phyloP scores from a whole-genome alignment of 306 rosid genomes.

The Geum urbanum region DNA sequence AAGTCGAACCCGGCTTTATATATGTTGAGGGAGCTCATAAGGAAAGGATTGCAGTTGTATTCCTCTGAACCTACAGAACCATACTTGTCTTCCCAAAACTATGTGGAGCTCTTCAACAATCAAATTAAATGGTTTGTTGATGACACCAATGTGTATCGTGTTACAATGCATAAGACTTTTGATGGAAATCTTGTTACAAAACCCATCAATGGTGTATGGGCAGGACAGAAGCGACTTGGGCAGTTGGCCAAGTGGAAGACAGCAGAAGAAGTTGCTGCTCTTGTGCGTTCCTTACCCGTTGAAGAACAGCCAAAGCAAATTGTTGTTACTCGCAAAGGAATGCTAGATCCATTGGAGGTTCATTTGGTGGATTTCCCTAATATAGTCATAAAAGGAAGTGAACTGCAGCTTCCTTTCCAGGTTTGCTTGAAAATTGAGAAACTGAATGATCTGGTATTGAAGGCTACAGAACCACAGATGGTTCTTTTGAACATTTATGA shows the following conservation, averaged over 20 bases:
- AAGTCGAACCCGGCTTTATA: constrained; percentile 98
- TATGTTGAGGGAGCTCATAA: constrained; percentile 93
- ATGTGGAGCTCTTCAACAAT: constrained; percentile 96
- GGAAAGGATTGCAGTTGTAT: constrained; percentile 95
- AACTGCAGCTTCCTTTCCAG: constrained; percentile 96
- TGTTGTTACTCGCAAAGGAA: constrained; percentile 96
- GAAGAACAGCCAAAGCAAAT: constrained; percentile 97
- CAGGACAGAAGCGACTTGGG: constrained; percentile 99
- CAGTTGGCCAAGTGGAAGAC: constrained; percentile 99
- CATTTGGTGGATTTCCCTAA: constrained; percentile 91
- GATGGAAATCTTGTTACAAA: constrained; percentile 97
- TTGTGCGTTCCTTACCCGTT: constrained; percentile 91
- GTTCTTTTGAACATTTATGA: constrained; percentile 94
- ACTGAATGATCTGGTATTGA: constrained; percentile 90
- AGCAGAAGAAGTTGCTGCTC: constrained; percentile 99
- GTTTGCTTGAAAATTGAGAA: constrained; percentile 94
- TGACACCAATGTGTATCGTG: constrained; percentile 96
- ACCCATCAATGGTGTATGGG: constrained; percentile 99
- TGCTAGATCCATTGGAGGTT: constrained; percentile 98
- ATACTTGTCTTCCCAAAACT: constrained; percentile 90
- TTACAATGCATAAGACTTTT: constrained; percentile 88
- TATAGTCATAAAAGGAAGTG: constrained; percentile 95
- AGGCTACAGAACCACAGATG: constrained; percentile 98
- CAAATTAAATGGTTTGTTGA: constrained; percentile 98
- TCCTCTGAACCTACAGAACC: constrained; percentile 99